Conservation (phyloP, 306 rosid genomes). For the Cicer bijugum region DNA sequence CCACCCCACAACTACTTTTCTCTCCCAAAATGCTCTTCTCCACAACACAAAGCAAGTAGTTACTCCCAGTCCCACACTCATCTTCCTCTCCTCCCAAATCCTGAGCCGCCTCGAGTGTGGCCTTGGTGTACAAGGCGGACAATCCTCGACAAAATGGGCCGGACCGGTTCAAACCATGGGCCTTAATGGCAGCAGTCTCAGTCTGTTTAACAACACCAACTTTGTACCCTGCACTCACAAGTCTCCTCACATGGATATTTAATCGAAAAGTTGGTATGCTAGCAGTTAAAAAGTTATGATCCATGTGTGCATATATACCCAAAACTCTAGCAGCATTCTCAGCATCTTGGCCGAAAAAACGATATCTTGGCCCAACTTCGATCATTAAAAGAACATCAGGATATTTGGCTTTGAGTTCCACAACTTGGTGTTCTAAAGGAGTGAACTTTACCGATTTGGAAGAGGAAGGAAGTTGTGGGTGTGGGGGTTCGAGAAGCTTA, state of each 20-base stretch:
- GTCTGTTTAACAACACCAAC: conserved; percentile 97
- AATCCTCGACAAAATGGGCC: conserved; percentile 87
- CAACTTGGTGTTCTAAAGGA: conserved; percentile 78
- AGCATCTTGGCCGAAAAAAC: conserved; percentile 85
- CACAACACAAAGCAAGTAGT: conserved; percentile 77
- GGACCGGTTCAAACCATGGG: conserved; percentile 68
- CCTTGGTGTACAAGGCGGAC: conserved; percentile 86
- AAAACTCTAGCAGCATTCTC: conserved; percentile 76
- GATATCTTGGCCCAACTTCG: conserved; percentile 86
- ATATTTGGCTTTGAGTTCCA: conserved; percentile 64
- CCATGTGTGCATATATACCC: conserved; percentile 80
- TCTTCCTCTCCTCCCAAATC: conserved; percentile 77
- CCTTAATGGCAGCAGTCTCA: conserved; percentile 90
- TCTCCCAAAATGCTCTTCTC: conserved; percentile 63
- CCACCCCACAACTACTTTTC: conserved; percentile 52
- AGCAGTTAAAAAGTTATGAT: conserved; percentile 81
- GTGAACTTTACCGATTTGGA: conserved; percentile 57
- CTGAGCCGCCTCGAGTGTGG: conserved; percentile 83
- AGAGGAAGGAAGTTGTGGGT: conserved; percentile 38
- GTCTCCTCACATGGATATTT: conserved; percentile 88
- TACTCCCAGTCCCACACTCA: conserved; percentile 69
- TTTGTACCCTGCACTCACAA: conserved; percentile 82
- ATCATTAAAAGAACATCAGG: conserved; percentile 93
- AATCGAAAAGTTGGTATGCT: conserved; percentile 85
- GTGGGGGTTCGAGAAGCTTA: conserved; percentile 73